These are phyloP conservation scores for Periconia digitata DNA, from an alignment of 2,329 filamentous ascomycete genomes.

Conservation along the genomic window DNA sequence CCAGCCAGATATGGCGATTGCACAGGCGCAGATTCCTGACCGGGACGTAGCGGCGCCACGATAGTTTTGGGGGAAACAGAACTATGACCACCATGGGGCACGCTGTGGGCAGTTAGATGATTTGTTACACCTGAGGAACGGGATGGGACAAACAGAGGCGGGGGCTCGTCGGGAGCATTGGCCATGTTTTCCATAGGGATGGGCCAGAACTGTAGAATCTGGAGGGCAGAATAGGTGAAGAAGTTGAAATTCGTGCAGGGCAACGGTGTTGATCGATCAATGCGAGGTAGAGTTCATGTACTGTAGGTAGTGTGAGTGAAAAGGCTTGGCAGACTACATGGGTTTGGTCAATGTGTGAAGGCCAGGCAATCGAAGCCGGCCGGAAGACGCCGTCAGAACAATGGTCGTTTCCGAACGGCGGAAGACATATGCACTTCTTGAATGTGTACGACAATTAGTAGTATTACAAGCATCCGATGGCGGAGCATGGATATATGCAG, in stretches of 20 bases:
- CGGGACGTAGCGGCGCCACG: background rate
- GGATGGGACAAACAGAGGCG: background rate
- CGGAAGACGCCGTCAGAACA: too few species aligned
- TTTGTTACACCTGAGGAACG: background rate
- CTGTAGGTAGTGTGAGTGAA: background rate
- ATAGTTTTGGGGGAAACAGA: background rate
- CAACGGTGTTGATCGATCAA: too few species aligned
- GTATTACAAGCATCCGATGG: too few species aligned
- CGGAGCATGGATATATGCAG: too few species aligned
- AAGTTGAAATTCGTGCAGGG: too few species aligned
- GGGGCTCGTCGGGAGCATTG: background rate
- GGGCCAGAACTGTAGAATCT: background rate
- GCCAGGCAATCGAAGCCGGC: too few species aligned
- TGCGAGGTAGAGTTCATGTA: too few species aligned
- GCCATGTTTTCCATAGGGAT: background rate
- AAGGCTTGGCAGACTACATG: background rate
- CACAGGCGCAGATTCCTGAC: background rate
- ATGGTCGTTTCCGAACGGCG: too few species aligned
- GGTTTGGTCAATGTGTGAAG: too few species aligned
- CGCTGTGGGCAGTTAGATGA: background rate
- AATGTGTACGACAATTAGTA: too few species aligned
- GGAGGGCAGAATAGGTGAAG: too few species aligned
- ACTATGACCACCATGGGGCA: background rate
- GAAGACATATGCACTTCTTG: too few species aligned
- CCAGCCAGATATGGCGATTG: slow-evolving; percentile 1